Evolutionary conservation across 176 grass and related monocot species (phyloP), one percentile per base, ranked within the genome.

Genomic region (Ampelocalamus luodianensis): DNA sequence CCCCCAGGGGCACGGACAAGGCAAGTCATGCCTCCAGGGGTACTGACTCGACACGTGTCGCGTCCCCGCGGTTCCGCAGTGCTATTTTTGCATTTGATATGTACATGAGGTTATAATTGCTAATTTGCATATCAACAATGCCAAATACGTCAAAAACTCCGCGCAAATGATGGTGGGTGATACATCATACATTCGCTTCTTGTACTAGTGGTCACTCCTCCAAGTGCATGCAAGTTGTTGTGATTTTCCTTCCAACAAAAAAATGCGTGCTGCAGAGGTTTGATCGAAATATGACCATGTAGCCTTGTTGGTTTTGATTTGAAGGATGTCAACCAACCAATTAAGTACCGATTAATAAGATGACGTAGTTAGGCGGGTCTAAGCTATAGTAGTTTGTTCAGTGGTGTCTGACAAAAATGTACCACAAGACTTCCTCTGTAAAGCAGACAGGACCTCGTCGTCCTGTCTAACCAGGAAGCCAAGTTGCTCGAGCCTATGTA

Each of bases 161-260:
- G 1, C 29, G 38, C 65, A 59, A 26, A 39, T 6, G 27, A 15
- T 20, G 84, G 75, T 71, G 71, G 75, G 75, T 63, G 84, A 49
- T 34, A 40, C 71, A 18, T 64, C 65, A 34, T 34, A 8, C 55
- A 37, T 63, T 61, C 23, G 68, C 16, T 27, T 48, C 69, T 48
- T 48, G 69, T 26, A 43, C 43, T 24, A 15, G 42, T 4, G 12
- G 0, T 72, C 24, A 27, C 43, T 49, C 11, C 70, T 26, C 6
- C 23, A 10, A 9, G 44, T 10, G 44, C 70, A 22, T 40, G 37
- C 10, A n/a, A 8, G 10, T 69, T 2, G 38, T 12, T 14, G 12
- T 12, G 20, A 58, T 15, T 13, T 43, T 23, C 14, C 23, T 24
- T 48, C 44, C 22, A 15, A 27, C 6, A 24, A 42, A 11, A 71